Evolutionary conservation across 1,139 yeast species (phyloP), one percentile per base, ranked within the genome.

Genomic region (Kurtzmaniella quercitrusa): DNA sequence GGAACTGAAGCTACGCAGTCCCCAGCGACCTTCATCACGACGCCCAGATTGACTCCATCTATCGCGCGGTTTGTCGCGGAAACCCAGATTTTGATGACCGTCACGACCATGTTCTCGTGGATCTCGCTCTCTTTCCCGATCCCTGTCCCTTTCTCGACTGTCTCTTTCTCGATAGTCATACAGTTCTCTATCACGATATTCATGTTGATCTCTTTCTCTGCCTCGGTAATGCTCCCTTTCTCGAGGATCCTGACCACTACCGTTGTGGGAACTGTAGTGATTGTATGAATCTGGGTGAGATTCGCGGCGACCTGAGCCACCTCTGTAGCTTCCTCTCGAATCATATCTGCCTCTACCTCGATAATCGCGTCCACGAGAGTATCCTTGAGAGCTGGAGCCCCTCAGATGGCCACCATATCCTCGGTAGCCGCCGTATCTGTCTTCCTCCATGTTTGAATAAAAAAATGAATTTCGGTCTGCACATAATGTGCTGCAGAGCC

Each of bases 321-420:
- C 47, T 39, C 56, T 42, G 33, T 46, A 42, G 18, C 48, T 47
- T 7, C 53, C 51, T 33, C 57, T 42, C 7, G 52, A 37, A 17
- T 44, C 42, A 12, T 36, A n/a, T 19, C 39, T 22, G 3, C 38
- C 38, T 33, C 38, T n/a, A 5, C 36, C 40, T 3, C 40, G n/a
- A 5, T 5, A 9, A 18, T 14, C 34, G 15, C 34, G 34, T 5
- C 18, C 30, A 4, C 30, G 17, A 17, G 4, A 20, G 33, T 33
- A 22, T 11, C 41, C 41, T 9, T 15, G 28, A 32, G 20, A 16
- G 2, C 37, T 28, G 5, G 22, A 26, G 15, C 32, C 37, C 14
- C 32, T 22, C 16, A n/a, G 19, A 20, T 26, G 15, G 15, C 18
- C 26, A 6, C 41, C 37, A 11, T 28, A 17, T 17, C 34, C 21